phyloP scores from a whole-genome alignment of 192 early-diverging fungal species.

The Backusella liffmaniae region DNA sequence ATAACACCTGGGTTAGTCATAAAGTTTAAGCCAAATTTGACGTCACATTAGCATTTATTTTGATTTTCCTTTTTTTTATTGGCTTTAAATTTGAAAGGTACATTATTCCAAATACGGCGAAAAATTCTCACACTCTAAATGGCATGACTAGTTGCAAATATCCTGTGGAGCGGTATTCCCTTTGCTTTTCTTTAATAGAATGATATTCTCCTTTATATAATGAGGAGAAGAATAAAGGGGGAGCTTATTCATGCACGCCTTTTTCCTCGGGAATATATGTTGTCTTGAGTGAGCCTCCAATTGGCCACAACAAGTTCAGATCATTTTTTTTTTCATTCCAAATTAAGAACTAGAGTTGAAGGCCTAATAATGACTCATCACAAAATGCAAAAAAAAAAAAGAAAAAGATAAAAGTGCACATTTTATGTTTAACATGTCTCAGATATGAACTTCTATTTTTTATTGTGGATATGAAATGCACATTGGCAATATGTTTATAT shows the following conservation, averaged over 20 bases:
- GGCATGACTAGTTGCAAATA: not conserved
- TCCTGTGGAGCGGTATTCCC: not conserved
- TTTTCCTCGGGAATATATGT: too few relatives aligned
- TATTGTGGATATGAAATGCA: not conserved
- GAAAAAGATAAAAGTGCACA: too few relatives aligned
- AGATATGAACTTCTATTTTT: not conserved
- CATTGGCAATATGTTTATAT: not conserved
- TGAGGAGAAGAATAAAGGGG: not conserved
- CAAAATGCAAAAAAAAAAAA: not conserved
- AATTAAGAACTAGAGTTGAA: not conserved
- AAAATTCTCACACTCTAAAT: conserved; percentile 5
- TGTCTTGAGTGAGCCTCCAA: not conserved
- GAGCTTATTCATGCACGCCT: not conserved
- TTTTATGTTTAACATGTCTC: not conserved
- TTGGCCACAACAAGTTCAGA: not conserved
- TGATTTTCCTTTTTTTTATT: not conserved
- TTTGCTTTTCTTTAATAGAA: too few relatives aligned
- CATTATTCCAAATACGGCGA: not conserved
- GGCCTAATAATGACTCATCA: not conserved
- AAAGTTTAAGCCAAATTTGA: conserved; percentile 3
- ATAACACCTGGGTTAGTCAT: not conserved
- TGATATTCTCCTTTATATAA: not conserved
- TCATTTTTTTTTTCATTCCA: not conserved
- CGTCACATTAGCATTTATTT: not conserved
- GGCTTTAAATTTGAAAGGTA: not conserved